These are phyloP conservation scores for Boletus rex-veris DNA, from an alignment of 768 basidiomycete genomes.

Conservation along the genomic window DNA sequence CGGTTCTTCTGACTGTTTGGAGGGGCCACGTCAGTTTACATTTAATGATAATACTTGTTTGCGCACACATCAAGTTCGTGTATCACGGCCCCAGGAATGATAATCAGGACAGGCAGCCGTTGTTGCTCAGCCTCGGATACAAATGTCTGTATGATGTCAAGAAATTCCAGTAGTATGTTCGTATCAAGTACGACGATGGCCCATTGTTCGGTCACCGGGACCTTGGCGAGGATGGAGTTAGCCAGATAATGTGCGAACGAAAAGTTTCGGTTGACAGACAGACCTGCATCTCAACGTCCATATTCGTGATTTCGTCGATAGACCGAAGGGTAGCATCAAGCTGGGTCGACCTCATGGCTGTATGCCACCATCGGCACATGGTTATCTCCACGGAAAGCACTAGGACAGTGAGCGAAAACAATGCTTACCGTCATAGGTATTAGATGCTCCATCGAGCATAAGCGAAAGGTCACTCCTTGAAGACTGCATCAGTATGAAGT, in stretches of 20 bases:
- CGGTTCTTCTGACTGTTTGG: conserved; percentile 39
- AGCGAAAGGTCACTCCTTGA: background rate
- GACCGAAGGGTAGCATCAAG: conserved; percentile 43
- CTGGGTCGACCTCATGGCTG: conserved; percentile 10
- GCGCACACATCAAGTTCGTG: conserved; percentile 72
- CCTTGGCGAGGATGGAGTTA: conserved; percentile 26
- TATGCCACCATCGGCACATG: background rate
- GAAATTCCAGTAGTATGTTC: conserved; percentile 68
- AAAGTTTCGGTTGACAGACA: conserved; percentile 13
- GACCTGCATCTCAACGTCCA: conserved; percentile 76
- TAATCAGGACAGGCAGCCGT: conserved; percentile 49
- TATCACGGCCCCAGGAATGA: conserved; percentile 74
- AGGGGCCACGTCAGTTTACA: background rate
- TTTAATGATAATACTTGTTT: background rate
- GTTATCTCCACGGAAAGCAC: background rate
- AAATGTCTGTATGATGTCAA: conserved; percentile 62
- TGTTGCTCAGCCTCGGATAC: conserved; percentile 55
- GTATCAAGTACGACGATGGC: conserved; percentile 70
- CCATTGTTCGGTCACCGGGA: conserved; percentile 39
- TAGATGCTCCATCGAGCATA: background rate
- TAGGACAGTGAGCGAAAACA: background rate
- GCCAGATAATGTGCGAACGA: background rate
- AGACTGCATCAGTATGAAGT: conserved; percentile 3
- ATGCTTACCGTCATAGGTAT: conserved; percentile 9
- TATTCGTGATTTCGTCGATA: conserved; percentile 55